phyloP scores from a whole-genome alignment of 306 rosid species.

The Acacia acuminata region DNA sequence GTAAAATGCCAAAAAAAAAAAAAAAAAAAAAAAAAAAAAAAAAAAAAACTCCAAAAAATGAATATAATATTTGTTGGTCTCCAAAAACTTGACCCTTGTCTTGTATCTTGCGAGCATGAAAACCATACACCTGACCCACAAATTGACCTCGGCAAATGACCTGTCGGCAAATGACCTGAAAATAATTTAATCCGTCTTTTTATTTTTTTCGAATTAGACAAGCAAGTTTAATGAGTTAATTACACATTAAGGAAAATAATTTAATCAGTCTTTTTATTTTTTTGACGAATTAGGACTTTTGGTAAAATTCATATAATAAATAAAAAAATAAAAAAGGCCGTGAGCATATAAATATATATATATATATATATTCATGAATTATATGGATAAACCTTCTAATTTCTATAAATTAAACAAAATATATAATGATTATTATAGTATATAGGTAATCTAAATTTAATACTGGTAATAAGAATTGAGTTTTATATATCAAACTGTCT shows the following conservation, averaged over 20 bases:
- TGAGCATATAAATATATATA: too few species aligned
- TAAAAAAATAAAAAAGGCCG: too few species aligned
- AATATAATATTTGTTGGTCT: not conserved
- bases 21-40: too few species aligned
- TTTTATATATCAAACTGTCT: not conserved
- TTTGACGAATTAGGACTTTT: not conserved
- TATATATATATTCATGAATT: not conserved
- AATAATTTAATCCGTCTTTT: not conserved
- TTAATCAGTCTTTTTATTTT: not conserved
- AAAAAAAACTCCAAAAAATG: too few species aligned
- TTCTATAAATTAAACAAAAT: not conserved
- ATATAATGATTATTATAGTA: not conserved
- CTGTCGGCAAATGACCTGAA: too few species aligned
- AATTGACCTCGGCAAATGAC: not conserved
- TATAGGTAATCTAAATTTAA: not conserved
- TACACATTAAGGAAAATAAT: too few species aligned
- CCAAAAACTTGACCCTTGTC: not conserved
- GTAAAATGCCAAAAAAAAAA: too few species aligned
- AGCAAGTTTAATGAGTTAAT: too few species aligned
- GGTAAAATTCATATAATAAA: too few species aligned
- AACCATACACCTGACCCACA: constrained; percentile 5
- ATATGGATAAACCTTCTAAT: not conserved
- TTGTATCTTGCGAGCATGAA: not conserved
- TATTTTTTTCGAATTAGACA: not conserved
- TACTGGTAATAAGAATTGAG: not conserved